These are phyloP conservation scores for Metarhizium guizhouense DNA, from an alignment of 2,329 filamentous ascomycete species.

Conservation along the genomic window DNA sequence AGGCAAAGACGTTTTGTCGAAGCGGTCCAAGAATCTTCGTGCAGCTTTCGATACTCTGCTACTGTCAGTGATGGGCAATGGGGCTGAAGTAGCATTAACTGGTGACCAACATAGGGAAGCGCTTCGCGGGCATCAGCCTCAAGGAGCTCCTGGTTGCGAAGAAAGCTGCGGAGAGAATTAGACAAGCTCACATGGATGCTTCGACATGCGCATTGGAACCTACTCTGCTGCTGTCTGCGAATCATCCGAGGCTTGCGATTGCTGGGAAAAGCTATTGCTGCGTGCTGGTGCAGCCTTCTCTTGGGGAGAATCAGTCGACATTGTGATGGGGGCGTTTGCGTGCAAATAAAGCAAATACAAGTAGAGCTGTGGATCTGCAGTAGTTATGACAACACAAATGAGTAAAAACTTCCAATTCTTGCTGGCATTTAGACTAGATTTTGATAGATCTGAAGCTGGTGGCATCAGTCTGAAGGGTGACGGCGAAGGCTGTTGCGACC, in stretches of 20 bases:
- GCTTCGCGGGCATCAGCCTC: constrained; percentile 94
- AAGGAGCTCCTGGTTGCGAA: constrained; percentile 79
- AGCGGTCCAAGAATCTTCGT: constrained; percentile 83
- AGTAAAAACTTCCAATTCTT: neutral
- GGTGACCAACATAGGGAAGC: constrained; percentile 68
- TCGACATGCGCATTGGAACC: constrained; percentile 8
- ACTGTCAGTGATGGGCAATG: constrained; percentile 16
- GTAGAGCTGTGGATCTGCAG: neutral
- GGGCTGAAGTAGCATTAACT: neutral
- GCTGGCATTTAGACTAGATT: neutral
- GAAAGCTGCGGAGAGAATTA: constrained; percentile 51
- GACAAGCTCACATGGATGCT: neutral
- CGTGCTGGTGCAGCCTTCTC: constrained; percentile 24
- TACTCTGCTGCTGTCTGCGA: constrained; percentile 70
- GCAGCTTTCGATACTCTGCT: constrained; percentile 83
- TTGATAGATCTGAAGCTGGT: neutral
- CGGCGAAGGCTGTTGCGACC: neutral
- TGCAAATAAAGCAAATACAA: neutral
- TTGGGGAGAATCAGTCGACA: constrained; percentile 28
- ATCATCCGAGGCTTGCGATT: constrained; percentile 45
- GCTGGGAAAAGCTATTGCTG: constrained; percentile 50
- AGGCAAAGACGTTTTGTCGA: constrained; percentile 84
- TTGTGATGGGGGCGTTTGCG: constrained; percentile 6
- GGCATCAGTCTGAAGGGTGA: no score
- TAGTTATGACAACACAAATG: neutral